Evolutionary conservation across 2,329 filamentous ascomycete species (phyloP).

Genomic region (Graphilbum fragrans): DNA sequence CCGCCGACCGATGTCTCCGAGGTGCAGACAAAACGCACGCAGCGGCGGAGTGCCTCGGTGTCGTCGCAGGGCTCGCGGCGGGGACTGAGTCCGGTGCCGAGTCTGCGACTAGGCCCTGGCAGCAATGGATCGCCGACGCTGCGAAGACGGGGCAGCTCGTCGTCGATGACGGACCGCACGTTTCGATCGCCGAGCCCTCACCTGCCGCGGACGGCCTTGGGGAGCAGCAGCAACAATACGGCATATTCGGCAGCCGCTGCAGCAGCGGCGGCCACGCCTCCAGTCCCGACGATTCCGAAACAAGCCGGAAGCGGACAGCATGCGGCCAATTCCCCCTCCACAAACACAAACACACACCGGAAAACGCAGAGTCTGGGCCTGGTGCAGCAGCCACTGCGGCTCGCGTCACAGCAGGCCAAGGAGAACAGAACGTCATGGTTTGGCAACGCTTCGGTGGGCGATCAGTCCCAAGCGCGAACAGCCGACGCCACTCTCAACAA

Average conservation of each 20-base stretch:
- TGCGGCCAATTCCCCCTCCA: no score
- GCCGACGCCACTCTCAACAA: no score
- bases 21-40: constrained; percentile 77
- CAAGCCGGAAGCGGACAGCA: no score
- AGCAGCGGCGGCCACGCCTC: neutral
- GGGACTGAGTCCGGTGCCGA: constrained; percentile 8
- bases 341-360: no score
- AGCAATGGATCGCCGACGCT: constrained; percentile 25
- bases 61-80: constrained; percentile 43
- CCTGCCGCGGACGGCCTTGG: constrained; percentile 23
- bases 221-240: neutral
- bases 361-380: constrained; percentile 1
- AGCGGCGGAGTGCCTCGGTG: constrained; percentile 58
- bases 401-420: constrained; percentile 38
- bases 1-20: constrained; percentile 70
- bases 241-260: constrained; percentile 9
- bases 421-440: constrained; percentile 36
- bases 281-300: neutral
- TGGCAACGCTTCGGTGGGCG: constrained; percentile 27
- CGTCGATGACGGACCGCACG: constrained; percentile 80
- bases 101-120: neutral
- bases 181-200: constrained; percentile 67
- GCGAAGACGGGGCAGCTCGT: constrained; percentile 54
- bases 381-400: constrained; percentile 24
- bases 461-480: constrained; percentile 30